Conservation (phyloP, 306 rosid genomes). For the Lathyrus aphaca region DNA sequence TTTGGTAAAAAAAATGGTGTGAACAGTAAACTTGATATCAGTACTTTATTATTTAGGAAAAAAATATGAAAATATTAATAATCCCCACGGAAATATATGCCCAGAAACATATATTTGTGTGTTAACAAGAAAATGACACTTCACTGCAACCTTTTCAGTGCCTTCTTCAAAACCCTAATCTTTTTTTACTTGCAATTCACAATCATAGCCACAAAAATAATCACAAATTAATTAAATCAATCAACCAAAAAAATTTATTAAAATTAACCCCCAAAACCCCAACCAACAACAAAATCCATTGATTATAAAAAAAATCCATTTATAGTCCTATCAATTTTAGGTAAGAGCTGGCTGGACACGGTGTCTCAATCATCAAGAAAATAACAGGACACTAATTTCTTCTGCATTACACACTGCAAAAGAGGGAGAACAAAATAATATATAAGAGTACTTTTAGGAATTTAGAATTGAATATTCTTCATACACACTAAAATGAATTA, state of each 20-base stretch:
- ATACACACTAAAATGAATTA: background rate
- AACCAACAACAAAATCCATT: conserved; percentile 19
- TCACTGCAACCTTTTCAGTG: conserved; percentile 77
- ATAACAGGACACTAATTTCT: conserved; percentile 2
- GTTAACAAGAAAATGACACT: conserved; percentile 77
- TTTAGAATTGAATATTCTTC: background rate
- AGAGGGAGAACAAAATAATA: conserved; percentile 10
- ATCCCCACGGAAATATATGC: conserved; percentile 85
- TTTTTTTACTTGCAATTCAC: conserved; percentile 22
- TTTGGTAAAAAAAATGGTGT: conserved; percentile 37
- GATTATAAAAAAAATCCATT: conserved; percentile 31
- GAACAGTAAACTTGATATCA: conserved; percentile 18
- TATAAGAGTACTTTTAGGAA: conserved; percentile 1
- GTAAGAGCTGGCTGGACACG: conserved; percentile 25
- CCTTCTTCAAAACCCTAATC: conserved; percentile 55
- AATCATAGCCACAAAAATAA: conserved; percentile 41
- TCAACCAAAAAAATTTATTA: conserved; percentile 15
- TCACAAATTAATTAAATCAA: conserved; percentile 12
- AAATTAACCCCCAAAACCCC: background rate
- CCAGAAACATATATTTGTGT: conserved; percentile 41
- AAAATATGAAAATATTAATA: conserved; percentile 38
- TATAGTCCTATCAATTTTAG: conserved; percentile 24
- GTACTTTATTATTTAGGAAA: conserved; percentile 12
- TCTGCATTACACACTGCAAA: conserved; percentile 36
- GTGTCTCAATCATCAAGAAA: conserved; percentile 39